phyloP scores from a whole-genome alignment of 139 green algal species.

The Dunaliella primolecta region DNA sequence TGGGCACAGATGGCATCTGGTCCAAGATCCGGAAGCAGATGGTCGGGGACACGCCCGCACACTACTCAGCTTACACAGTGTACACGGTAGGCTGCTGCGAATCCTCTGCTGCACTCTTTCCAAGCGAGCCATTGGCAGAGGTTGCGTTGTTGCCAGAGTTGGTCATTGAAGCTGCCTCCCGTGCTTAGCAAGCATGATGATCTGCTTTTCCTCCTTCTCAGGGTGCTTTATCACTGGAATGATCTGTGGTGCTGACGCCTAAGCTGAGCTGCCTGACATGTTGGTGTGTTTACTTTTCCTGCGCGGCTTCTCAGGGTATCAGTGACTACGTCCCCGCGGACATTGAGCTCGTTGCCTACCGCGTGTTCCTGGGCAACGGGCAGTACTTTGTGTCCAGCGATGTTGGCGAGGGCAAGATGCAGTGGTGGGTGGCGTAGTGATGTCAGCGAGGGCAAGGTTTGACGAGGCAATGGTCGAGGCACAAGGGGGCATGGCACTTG shows the following conservation, averaged over 20 bases:
- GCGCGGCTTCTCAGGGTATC: slow-evolving; percentile 69
- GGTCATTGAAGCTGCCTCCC: too few relatives aligned
- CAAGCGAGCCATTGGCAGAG: too few relatives aligned
- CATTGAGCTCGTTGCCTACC: slow-evolving; percentile 84
- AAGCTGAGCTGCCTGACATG: too few relatives aligned
- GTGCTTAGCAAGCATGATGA: too few relatives aligned
- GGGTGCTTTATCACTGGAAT: too few relatives aligned
- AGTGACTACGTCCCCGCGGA: slow-evolving; percentile 86
- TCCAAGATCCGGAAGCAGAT: slow-evolving; percentile 77
- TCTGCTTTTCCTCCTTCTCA: too few relatives aligned
- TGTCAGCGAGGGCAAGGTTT: slow-evolving; percentile 13
- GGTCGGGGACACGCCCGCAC: slow-evolving; percentile 58
- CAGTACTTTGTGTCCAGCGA: slow-evolving; percentile 98
- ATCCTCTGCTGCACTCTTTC: too few relatives aligned
- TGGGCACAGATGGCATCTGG: slow-evolving; percentile 95
- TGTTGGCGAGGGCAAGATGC: slow-evolving; percentile 94
- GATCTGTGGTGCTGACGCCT: too few relatives aligned
- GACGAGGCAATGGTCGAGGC: too few relatives aligned
- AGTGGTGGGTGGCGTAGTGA: slow-evolving; percentile 67
- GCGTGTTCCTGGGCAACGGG: slow-evolving; percentile 93
- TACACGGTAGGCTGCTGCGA: slow-evolving; percentile 79
- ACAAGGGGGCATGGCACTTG: too few relatives aligned
- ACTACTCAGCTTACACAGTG: slow-evolving; percentile 88
- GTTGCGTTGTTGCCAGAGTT: too few relatives aligned
- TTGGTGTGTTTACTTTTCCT: too few relatives aligned